Base-by-base conservation (phyloP, 306 rosid genomes). In the Lathyrus aphaca region DNA sequence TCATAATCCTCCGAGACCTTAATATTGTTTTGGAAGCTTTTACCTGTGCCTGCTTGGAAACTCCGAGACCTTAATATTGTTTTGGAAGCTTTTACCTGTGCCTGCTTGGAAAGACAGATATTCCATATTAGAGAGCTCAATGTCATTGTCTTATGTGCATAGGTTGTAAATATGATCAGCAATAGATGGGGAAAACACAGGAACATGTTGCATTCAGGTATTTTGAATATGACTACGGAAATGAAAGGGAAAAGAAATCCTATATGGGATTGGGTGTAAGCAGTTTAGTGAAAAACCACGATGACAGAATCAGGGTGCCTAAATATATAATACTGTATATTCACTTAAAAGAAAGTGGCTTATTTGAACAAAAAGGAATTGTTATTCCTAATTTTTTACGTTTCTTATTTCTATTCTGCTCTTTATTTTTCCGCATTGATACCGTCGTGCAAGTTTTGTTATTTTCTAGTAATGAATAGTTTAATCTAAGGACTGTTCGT, bases 31-130 rank as follows among this genome's bases (percentile, higher is more conserved):
- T 49, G 48, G 53, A 64, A 64, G 29, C 39, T 30, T 55, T 21
- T 54, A 21, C 45, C 53, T 27, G n/a, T n/a, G n/a, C n/a, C n/a
- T n/a, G n/a, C n/a, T n/a, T n/a, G n/a, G n/a, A n/a, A n/a, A n/a
- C 86, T 54, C 30, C 84, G 11, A 74, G 62, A 27, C 25, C 73
- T 21, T 44, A 55, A 60, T 67, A 58, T 46, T 38, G 39, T 35
- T 57, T 25, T 49, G 48, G 53, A 64, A 64, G 29, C 39, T 30
- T 55, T 21, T 54, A 21, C 45, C 53, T 27, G 71, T 38, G 2
- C 64, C 39, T 60, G 72, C 44, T 45, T 62, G 59, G 39, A 62
- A 60, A 56, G 62, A 27, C 30, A 14, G 66, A 49, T 38, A 39
- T 37, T 15, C 11, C 18, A 45, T 65, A 14, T 68, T 16, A 40